Evolutionary conservation across 129 eudicot species (phyloP), one percentile per base, ranked within the genome.

Genomic region (Pseudognaphalium luteoalbum): DNA sequence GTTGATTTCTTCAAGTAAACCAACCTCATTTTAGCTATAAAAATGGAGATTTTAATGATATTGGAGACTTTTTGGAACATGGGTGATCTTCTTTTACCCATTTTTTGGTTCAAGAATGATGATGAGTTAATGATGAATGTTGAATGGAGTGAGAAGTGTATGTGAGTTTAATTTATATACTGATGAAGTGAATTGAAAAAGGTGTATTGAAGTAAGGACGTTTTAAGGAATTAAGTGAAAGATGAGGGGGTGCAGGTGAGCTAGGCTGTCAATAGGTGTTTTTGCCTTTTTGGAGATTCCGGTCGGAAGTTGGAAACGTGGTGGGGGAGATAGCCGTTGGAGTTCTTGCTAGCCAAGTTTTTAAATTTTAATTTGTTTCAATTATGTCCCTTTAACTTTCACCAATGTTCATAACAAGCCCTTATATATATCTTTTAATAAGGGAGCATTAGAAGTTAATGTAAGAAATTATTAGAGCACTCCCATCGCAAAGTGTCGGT

Each of bases 41-140:
- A 74, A 72, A 87, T 62, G 61, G 87, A 56, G 59, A 77, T 34
- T 79, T 79, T 88, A 30, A 85, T 83, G 74, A 91, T 74, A 30
- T 68, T 78, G 72, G 93, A 81, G 52, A 86, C 88, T 81, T 86
- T 91, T 70, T 81, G 86, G 22, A 84, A 76, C 61, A 86, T 68
- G 34, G 79, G 78, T 65, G 86, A 73, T 66, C 79, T 78, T 83
- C 83, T 88, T 68, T 70, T 88, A 52, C 88, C 79, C 95, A 88
- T 88, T 71, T 86, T 85, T 37, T 11, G 25, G 34, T 22, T 51
- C 56, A 51, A 66, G 54, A 35, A 67, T 9, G 57, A 66, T 39
- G 35, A 22, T 63, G 10, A 3, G 63, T 50, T 37, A 25, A 64
- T 29, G 33, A 41, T 62, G 47, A 35, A 63, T 34, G 37, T 19